Base-by-base conservation (phyloP, 2,329 filamentous ascomycete genomes). In the Fusarium metavorans region DNA sequence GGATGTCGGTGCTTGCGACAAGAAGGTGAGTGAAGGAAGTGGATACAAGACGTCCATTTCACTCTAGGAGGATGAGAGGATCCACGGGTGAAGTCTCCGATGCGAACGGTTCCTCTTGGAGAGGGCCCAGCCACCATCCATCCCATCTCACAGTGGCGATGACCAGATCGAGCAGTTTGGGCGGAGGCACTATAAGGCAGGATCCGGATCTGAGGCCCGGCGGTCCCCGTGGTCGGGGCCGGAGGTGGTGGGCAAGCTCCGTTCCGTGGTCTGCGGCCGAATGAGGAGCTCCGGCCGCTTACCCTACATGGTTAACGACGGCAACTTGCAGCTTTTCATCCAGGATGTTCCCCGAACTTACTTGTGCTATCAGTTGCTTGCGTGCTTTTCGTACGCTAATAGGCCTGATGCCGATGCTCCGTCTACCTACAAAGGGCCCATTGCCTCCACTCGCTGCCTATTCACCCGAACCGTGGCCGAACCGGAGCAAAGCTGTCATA, bases 131-230 rank as follows among this genome's bases (percentile, higher is more conserved):
- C 41, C 25, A 54, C n/a, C 32, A 27, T 34, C 41, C 37, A 58
- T 37, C 35, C 14, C n/a, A 58, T 30, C 45, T 63, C 18, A 7
- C 48, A 34, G 34, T 20, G n/a, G 54, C 34, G 6, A 13, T 14
- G 16, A 32, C 41, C 30, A 23, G 25, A 62, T 48, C 64, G 50
- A 48, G 32, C 48, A 65, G 41, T 43, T 68, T 27, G 32, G 48
- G 23, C 54, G 39, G 66, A 59, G 52, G 54, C 30, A n/a, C 14
- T 6, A 9, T 18, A 50, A 50, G 23, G 45, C 14, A 62, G 35
- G 62, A 54, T 25, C 60, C 77, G 77, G 77, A 68, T 75, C 54
- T 35, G 25, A 79, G 76, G 77, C 68, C 77, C 77, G 77, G 52
- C 66, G 59, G 70, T 30, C 65, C 48, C 77, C 71, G 67, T 67